Evolutionary conservation across 129 eudicot genomes (phyloP).

Genomic region (Tagetes patula): DNA sequence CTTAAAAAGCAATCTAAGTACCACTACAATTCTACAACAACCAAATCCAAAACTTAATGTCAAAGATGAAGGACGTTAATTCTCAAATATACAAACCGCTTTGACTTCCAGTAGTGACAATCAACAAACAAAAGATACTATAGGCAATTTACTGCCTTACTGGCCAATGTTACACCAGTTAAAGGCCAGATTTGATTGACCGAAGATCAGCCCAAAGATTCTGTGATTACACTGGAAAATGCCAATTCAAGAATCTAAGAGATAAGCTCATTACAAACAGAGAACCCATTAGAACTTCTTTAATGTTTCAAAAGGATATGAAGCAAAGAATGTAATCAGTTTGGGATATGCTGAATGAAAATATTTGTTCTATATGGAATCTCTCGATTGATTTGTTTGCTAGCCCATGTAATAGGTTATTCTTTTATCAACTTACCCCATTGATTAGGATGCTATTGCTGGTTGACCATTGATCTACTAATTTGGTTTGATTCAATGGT

Average conservation of each 20-base stretch:
- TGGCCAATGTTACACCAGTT: background rate
- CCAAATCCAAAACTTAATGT: background rate
- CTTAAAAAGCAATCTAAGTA: background rate
- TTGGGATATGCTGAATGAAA: background rate
- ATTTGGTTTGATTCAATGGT: background rate
- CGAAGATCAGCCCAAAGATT: background rate
- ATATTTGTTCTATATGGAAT: background rate
- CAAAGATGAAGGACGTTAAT: background rate
- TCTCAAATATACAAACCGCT: background rate
- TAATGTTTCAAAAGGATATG: background rate
- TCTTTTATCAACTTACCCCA: background rate
- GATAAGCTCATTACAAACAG: background rate
- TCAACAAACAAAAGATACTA: constrained; percentile 8
- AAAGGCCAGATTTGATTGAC: background rate
- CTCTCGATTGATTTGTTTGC: background rate
- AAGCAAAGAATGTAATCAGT: background rate
- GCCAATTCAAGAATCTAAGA: background rate
- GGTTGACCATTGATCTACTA: background rate
- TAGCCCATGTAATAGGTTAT: background rate
- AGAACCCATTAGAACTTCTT: background rate
- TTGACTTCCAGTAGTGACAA: constrained; percentile 1
- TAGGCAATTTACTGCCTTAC: background rate
- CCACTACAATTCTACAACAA: background rate
- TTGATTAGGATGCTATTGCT: background rate
- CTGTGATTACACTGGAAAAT: background rate